These are phyloP conservation scores for Penicillium coprophilum DNA, from an alignment of 495 filamentous ascomycete genomes.

Conservation along the genomic window DNA sequence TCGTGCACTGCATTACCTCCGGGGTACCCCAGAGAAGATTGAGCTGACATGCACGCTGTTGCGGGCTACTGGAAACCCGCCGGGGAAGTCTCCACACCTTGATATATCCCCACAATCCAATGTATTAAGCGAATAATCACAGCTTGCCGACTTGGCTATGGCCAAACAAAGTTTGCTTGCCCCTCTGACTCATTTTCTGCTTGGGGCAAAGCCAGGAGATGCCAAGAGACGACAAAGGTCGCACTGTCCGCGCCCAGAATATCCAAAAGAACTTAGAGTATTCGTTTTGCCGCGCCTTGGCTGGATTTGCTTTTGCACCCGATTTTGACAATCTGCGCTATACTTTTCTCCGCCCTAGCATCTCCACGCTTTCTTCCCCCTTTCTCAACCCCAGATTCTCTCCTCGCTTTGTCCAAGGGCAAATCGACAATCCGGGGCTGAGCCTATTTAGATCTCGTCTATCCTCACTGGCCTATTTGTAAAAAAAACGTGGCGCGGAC, in stretches of 20 bases:
- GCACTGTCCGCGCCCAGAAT: constrained; percentile 4
- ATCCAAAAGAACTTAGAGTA: constrained; percentile 6
- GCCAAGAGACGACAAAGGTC: constrained; percentile 9
- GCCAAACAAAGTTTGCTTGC: constrained; percentile 9
- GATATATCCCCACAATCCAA: constrained; percentile 19
- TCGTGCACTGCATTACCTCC: constrained; percentile 5
- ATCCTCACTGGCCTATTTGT: constrained; percentile 9
- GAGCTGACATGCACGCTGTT: constrained; percentile 3
- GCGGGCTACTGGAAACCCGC: constrained; percentile 1
- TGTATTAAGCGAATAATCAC: constrained; percentile 9
- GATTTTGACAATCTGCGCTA: constrained; percentile 13
- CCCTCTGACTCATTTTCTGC: not conserved
- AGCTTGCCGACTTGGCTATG: not conserved
- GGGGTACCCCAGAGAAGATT: constrained; percentile 15
- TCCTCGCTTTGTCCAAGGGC: constrained; percentile 14
- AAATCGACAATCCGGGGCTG: constrained; percentile 18
- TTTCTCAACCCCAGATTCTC: constrained; percentile 22
- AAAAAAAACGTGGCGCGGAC: constrained; percentile 9
- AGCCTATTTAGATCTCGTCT: constrained; percentile 27
- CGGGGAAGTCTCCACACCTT: constrained; percentile 14
- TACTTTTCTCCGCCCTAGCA: constrained; percentile 33
- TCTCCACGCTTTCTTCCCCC: constrained; percentile 20
- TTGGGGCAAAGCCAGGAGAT: not conserved
- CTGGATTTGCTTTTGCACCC: constrained; percentile 3
- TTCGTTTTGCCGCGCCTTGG: constrained; percentile 16